A percentile compares a stretch with the other conserved stretches of the same genome.
Evolutionary conservation across 441 rosid species (phyloP).

Genomic region (Codiaeum variegatum): DNA sequence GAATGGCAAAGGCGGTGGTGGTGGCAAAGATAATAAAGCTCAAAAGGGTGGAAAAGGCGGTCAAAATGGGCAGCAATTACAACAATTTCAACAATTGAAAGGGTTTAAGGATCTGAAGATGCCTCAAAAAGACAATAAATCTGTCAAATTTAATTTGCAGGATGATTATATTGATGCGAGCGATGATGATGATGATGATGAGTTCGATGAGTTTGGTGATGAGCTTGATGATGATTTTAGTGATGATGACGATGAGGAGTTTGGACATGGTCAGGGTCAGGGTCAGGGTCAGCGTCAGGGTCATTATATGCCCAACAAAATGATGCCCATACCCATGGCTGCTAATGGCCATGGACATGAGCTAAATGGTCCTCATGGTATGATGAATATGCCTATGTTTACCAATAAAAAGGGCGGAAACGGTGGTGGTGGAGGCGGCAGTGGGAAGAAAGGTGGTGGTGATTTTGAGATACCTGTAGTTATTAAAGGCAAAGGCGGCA

Average conservation of each 20-base stretch:
- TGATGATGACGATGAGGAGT: slow-evolving; percentile 41
- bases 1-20: slow-evolving; percentile 34
- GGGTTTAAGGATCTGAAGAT: slow-evolving; percentile 42
- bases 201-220: slow-evolving; percentile 28
- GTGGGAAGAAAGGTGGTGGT: slow-evolving; percentile 23
- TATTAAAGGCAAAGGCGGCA: slow-evolving; percentile 31
- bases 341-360: slow-evolving; percentile 19
- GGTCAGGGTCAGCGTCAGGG: slow-evolving; percentile 45
- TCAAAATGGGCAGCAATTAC: slow-evolving; percentile 39
- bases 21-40: slow-evolving; percentile 56
- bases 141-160: slow-evolving; percentile 53
- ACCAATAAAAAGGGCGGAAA: not conserved
- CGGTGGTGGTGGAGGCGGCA: slow-evolving; percentile 25
- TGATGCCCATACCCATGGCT: slow-evolving; percentile 32
- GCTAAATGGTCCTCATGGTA: slow-evolving; percentile 27
- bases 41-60: slow-evolving; percentile 59
- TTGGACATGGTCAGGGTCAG: slow-evolving; percentile 32
- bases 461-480: slow-evolving; percentile 29
- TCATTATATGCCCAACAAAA: slow-evolving; percentile 42
- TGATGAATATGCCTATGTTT: slow-evolving; percentile 20
- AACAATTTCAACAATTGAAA: slow-evolving; percentile 48
- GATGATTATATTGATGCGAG: slow-evolving; percentile 43
- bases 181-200: slow-evolving; percentile 38
- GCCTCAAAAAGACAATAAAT: slow-evolving; percentile 55
- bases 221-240: slow-evolving; percentile 35